Base-by-base conservation (phyloP, 805 yeast species). In the Blastobotrys parvus region DNA sequence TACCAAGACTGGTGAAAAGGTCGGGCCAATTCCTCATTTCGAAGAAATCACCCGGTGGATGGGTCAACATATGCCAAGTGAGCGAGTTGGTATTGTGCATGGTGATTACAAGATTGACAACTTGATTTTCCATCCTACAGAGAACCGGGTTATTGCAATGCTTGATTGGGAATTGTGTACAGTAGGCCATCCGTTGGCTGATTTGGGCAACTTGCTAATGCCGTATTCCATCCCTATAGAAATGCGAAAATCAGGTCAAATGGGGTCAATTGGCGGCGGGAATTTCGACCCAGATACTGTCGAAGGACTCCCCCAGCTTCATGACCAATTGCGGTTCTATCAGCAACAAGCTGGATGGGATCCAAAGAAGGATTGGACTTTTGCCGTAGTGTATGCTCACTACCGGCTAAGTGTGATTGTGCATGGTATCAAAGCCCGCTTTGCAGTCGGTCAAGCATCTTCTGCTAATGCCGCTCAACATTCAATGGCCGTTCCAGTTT, bases 101-200 rank as follows among this genome's bases (percentile, higher is more conserved):
- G 84, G 89, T 35, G 78, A 79, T 63, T 71, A 72, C 69, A 74
- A 78, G 63, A 67, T 74, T 53, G 81, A 82, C 67, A 69, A 82
- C 62, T 65, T 82, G 49, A 70, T 82, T 27, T 72, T 73, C 62
- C 71, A 80, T 59, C 77, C 77, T 49, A 69, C 68, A 0, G 65
- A 68, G 37, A 69, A 70, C 17, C 56, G 58, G 35, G 75, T 77
- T 2, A 60, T 71, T 39, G 81, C 82, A 0, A 73, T 78, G 2
- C 62, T 78, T 34, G 83, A 78, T 54, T 78, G 84, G 84, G 84
- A 78, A 54, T 60, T 78, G 32, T 75, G 81, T 48, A 78, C 83
- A 0, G 63, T 74, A 45, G 84, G 84, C 0, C 80, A 77, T 50
- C 84, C 84, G 0, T 56, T 77, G 36, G 77, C 79, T 46, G 84